phyloP scores from a whole-genome alignment of 805 yeast genomes.

The Komagataella populi region DNA sequence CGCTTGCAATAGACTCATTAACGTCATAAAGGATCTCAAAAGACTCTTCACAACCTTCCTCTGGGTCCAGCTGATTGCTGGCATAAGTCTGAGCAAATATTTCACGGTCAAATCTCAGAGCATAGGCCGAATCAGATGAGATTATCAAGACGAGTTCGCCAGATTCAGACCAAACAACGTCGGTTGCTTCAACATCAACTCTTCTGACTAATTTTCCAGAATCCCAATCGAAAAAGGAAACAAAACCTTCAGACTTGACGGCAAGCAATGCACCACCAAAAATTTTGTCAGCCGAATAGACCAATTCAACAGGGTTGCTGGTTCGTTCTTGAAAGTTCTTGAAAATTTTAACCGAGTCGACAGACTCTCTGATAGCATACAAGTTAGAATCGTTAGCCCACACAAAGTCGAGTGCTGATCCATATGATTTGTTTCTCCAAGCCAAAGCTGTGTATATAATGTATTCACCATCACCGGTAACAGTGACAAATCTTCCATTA shows the following conservation, averaged over 20 bases:
- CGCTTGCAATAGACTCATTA: constrained; percentile 70
- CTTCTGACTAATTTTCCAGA: constrained; percentile 72
- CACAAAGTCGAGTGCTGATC: constrained; percentile 78
- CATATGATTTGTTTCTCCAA: constrained; percentile 94
- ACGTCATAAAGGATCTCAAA: constrained; percentile 79
- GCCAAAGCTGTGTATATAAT: constrained; percentile 93
- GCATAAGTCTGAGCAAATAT: constrained; percentile 49
- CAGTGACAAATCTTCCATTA: constrained; percentile 93
- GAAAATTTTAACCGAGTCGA: constrained; percentile 52
- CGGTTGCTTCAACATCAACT: constrained; percentile 75
- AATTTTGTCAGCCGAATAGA: constrained; percentile 65
- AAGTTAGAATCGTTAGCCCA: constrained; percentile 90
- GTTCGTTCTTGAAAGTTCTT: constrained; percentile 77
- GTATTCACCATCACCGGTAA: constrained; percentile 96
- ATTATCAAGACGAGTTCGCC: constrained; percentile 79
- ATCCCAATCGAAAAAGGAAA: constrained; percentile 92
- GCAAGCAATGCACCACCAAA: constrained; percentile 86
- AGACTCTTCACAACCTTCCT: constrained; percentile 81
- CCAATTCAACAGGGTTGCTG: constrained; percentile 46
- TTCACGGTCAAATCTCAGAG: constrained; percentile 61
- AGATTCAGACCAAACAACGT: constrained; percentile 84
- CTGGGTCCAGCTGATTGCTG: constrained; percentile 46
- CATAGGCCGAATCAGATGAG: constrained; percentile 60
- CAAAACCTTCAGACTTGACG: constrained; percentile 70
- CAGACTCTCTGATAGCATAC: constrained; percentile 70